These are phyloP conservation scores for Debaryomycetaceae sp. DNA, from an alignment of 1,139 yeast species.

Conservation along the genomic window DNA sequence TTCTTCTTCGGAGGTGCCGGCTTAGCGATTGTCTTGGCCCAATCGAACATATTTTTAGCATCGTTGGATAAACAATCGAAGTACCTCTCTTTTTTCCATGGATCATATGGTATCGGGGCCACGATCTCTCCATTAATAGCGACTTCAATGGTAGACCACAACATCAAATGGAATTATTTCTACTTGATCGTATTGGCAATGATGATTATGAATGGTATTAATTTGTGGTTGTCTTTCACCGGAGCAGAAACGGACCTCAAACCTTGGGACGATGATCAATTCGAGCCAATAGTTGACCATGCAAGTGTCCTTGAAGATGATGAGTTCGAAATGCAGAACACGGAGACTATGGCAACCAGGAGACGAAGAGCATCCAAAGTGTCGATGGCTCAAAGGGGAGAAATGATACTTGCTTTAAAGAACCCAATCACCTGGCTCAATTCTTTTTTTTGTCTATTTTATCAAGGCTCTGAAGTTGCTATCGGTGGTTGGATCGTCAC, in stretches of 20 bases:
- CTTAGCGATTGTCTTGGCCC: conserved; percentile 52
- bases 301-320: conserved; percentile 2
- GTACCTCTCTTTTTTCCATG: conserved; percentile 55
- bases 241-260: conserved; percentile 43
- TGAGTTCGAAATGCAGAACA: conserved; percentile 8
- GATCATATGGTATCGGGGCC: conserved; percentile 63
- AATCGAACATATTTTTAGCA: conserved; percentile 55
- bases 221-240: conserved; percentile 34
- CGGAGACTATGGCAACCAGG: background rate
- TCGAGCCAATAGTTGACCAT: background rate
- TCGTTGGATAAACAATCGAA: conserved; percentile 46
- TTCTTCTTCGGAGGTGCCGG: conserved; percentile 63
- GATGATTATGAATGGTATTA: conserved; percentile 22
- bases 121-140: conserved; percentile 57
- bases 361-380: background rate
- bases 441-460: conserved; percentile 53
- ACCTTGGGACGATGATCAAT: conserved; percentile 26
- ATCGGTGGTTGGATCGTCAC: conserved; percentile 74
- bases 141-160: conserved; percentile 48
- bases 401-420: conserved; percentile 31
- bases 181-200: conserved; percentile 48
- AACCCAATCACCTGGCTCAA: conserved; percentile 51
- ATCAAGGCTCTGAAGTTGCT: conserved; percentile 69
- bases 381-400: conserved; percentile 1
- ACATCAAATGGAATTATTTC: conserved; percentile 52